Conservation (phyloP, 1,284 basidiomycete genomes). For the Cutaneotrichosporon sp. region DNA sequence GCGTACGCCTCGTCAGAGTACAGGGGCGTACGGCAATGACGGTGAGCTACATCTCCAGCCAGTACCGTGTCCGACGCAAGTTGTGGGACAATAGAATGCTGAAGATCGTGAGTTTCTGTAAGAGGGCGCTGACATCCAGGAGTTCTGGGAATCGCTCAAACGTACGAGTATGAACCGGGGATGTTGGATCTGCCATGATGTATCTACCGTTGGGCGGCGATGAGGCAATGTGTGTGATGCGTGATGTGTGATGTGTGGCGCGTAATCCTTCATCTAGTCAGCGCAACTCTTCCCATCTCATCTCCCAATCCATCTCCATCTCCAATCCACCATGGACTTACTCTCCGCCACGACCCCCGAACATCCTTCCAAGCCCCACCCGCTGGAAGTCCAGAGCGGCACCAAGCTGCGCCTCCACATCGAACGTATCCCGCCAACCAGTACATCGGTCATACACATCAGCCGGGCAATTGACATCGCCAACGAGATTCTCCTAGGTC, state of each 20-base stretch:
- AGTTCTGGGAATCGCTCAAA: constrained; percentile 20
- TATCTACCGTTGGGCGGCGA: too few relatives aligned
- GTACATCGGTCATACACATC: background rate
- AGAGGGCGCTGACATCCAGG: constrained; percentile 8
- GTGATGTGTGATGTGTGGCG: too few relatives aligned
- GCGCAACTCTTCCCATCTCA: too few relatives aligned
- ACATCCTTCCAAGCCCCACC: background rate
- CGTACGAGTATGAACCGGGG: background rate
- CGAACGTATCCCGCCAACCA: background rate
- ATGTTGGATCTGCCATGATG: constrained; percentile 1
- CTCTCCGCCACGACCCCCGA: background rate
- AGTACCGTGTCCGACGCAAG: background rate
- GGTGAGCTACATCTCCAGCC: background rate
- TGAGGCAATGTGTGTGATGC: too few relatives aligned
- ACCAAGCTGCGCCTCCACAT: constrained; percentile 4
- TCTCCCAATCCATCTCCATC: background rate
- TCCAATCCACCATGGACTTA: background rate
- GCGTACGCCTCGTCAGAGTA: constrained; percentile 32
- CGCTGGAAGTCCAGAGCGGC: background rate
- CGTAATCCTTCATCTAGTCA: too few relatives aligned
- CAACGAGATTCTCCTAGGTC: background rate
- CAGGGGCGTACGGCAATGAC: constrained; percentile 18
- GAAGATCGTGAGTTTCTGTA: background rate
- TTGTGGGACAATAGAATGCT: background rate
- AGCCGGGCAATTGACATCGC: background rate